phyloP scores from a whole-genome alignment of 441 rosid species.

The Mallotus repandus region DNA sequence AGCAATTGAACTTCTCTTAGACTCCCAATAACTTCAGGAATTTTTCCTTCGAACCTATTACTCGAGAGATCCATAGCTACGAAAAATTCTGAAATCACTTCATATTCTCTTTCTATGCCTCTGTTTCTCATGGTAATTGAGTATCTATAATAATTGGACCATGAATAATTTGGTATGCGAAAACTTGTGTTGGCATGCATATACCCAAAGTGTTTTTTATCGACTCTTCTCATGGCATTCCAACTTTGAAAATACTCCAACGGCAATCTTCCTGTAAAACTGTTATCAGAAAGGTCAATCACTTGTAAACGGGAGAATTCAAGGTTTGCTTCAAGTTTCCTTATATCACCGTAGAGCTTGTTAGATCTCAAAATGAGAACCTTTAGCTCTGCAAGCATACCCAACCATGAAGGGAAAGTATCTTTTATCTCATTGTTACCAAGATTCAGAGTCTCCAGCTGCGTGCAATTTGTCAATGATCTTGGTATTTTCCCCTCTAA shows the following conservation, averaged over 20 bases:
- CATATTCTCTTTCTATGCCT: constrained; percentile 42
- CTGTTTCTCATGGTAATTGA: constrained; percentile 45
- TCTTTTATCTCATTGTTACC: constrained; percentile 55
- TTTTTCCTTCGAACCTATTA: constrained; percentile 11
- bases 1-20: constrained; percentile 13
- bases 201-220: too few relatives aligned
- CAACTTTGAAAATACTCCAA: too few relatives aligned
- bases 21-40: constrained; percentile 12
- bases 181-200: too few relatives aligned
- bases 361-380: constrained; percentile 57
- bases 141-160: constrained; percentile 28
- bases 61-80: constrained; percentile 30
- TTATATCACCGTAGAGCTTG: constrained; percentile 44
- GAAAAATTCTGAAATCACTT: constrained; percentile 46
- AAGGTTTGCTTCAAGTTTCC: too few relatives aligned
- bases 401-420: constrained; percentile 50
- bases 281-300: too few relatives aligned
- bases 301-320: too few relatives aligned
- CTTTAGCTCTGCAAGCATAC: constrained; percentile 30
- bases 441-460: constrained; percentile 42
- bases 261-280: too few relatives aligned
- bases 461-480: constrained; percentile 42
- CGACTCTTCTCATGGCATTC: too few relatives aligned
- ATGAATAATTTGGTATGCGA: too few relatives aligned
- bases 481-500: constrained; percentile 46